phyloP scores from a whole-genome alignment of 2,329 filamentous ascomycete species.

The Fusarium stilboides region DNA sequence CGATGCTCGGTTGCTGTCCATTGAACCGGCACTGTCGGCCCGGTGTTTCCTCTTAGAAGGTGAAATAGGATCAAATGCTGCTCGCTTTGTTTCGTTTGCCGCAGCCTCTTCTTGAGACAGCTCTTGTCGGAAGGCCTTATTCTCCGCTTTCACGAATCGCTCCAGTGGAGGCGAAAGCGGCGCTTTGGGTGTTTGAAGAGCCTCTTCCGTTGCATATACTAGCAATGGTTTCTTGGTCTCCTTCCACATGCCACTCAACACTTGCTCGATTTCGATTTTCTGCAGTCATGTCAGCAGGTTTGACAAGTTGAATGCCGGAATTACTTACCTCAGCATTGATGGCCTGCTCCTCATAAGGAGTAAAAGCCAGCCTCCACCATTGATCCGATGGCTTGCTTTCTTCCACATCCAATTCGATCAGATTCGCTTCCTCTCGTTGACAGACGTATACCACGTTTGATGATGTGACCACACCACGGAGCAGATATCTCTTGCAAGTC shows the following conservation, averaged over 20 bases:
- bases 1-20: conserved; percentile 64
- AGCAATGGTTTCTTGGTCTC: conserved; percentile 65
- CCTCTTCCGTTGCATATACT: conserved; percentile 67
- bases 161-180: conserved; percentile 59
- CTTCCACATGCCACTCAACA: conserved; percentile 63
- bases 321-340: conserved; percentile 64
- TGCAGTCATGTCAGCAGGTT: conserved; percentile 49
- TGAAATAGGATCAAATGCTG: conserved; percentile 59
- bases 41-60: conserved; percentile 64
- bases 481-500: conserved; percentile 62
- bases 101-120: conserved; percentile 57
- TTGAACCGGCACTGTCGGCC: conserved; percentile 62
- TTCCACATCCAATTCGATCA: conserved; percentile 60
- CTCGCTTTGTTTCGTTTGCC: conserved; percentile 40
- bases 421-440: conserved; percentile 58
- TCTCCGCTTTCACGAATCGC: conserved; percentile 67
- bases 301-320: background rate
- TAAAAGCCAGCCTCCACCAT: conserved; percentile 70
- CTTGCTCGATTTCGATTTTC: conserved; percentile 64
- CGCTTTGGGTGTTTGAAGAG: conserved; percentile 35
- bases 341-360: conserved; percentile 57
- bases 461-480: conserved; percentile 67
- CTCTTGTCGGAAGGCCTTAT: conserved; percentile 67
- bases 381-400: conserved; percentile 58
- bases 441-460: conserved; percentile 67